Evolutionary conservation across 805 yeast species (phyloP), one percentile per base, ranked within the genome.

Genomic region (Pichia paraexigua): DNA sequence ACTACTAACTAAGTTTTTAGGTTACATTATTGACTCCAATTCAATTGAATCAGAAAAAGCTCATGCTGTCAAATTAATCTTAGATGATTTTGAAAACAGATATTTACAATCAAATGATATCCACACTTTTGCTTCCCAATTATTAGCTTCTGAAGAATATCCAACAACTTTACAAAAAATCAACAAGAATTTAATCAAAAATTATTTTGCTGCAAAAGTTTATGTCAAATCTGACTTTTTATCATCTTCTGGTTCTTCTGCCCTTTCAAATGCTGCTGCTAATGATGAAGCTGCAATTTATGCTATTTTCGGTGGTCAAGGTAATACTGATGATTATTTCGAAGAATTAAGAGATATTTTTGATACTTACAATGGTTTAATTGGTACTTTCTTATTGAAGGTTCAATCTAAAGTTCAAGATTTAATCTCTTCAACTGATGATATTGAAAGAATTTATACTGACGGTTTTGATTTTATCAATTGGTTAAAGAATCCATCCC

Each of bases 291-390:
- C 76, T 47, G 87, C 91, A 44, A 70, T 91, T 51, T 81, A 78
- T 54, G 96, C 97, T 57, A 82, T 94, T 60, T 94, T 92, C 63
- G 99, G 99, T 67, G 99, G 99, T 64, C 99, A 94, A 75, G 99
- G 99, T 71, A 92, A 89, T 74, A 84, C 95, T 49, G 98, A 94
- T 66, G 97, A 94, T 68, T 94, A 89, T 75, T 94, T 94, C 62
- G 97, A 91, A 67, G 99, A 94, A 75, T 79, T 94, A 66, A 83
- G 96, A 68, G 95, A 89, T 58, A 68, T 91, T 53, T 85, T 87
- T 74, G 73, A 79, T 57, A 77, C 83, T 53, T 94, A 94, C 75
- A 77, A 83, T 58, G 87, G 87, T 27, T 74, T 92, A 56, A 73
- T 90, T 51, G 69, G 77, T 24, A 92, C 85, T 61, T 80, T 92